phyloP scores from a whole-genome alignment of 129 eudicot genomes.

The Saussurea involucrata region DNA sequence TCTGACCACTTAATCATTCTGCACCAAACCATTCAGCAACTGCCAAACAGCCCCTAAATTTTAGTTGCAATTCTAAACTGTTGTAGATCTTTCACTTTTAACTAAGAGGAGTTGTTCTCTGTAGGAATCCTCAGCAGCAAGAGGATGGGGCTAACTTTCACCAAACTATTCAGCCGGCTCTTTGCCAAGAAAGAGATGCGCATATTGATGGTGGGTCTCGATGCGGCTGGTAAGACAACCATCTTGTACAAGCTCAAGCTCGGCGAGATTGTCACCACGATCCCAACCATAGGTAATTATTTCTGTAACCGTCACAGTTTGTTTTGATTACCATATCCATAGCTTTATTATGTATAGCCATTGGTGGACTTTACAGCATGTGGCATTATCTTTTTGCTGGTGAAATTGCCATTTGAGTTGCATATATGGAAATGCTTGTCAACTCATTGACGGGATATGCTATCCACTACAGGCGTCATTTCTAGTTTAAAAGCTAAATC shows the following conservation, averaged over 20 bases:
- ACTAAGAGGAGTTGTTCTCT: neutral
- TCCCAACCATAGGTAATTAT: slow-evolving; percentile 86
- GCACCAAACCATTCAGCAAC: no score
- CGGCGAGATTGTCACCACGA: slow-evolving; percentile 96
- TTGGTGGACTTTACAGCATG: neutral
- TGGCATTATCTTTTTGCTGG: neutral
- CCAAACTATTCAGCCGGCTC: slow-evolving; percentile 94
- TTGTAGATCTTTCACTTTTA: slow-evolving; percentile 10
- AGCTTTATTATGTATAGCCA: neutral
- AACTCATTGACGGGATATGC: neutral
- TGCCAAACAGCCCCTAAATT: no score
- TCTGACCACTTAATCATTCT: no score
- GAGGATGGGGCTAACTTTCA: slow-evolving; percentile 89
- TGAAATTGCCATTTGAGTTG: neutral
- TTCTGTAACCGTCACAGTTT: slow-evolving; percentile 10
- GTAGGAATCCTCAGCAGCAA: slow-evolving; percentile 42
- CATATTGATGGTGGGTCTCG: slow-evolving; percentile 98
- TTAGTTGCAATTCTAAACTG: neutral
- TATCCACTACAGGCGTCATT: neutral
- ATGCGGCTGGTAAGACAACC: slow-evolving; percentile 99
- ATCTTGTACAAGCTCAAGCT: slow-evolving; percentile 99
- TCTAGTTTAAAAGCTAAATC: neutral
- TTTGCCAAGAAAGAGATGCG: slow-evolving; percentile 99
- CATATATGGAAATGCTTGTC: neutral
- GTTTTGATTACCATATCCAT: neutral